phyloP scores from a whole-genome alignment of 352 stramenopile genomes.

The Phytophthora podocarpi region DNA sequence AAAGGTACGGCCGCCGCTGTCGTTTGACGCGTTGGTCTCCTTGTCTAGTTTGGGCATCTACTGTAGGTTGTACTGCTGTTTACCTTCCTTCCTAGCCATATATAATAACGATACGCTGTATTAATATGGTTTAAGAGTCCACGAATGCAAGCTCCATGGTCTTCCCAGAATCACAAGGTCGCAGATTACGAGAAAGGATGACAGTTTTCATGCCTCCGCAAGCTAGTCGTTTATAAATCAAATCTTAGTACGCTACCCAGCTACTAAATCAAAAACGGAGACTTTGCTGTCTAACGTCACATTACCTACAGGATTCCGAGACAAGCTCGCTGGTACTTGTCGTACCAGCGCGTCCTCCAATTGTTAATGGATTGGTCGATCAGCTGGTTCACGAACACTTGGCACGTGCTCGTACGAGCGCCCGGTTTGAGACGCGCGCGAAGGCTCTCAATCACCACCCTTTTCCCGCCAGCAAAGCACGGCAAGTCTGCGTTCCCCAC shows the following conservation, averaged over 20 bases:
- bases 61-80: no score
- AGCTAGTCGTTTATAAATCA: slow-evolving; percentile 37
- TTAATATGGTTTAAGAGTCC: no score
- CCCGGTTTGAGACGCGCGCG: slow-evolving; percentile 77
- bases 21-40: slow-evolving; percentile 16
- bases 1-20: slow-evolving; percentile 27
- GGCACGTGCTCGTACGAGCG: slow-evolving; percentile 79
- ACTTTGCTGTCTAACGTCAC: background rate
- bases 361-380: slow-evolving; percentile 91
- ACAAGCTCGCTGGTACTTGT: slow-evolving; percentile 90
- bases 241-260: slow-evolving; percentile 30
- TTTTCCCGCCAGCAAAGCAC: slow-evolving; percentile 87
- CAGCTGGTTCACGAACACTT: slow-evolving; percentile 85
- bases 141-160: no score
- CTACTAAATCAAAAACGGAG: slow-evolving; percentile 39
- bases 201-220: background rate
- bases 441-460: slow-evolving; percentile 77
- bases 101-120: no score
- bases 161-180: no score
- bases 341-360: slow-evolving; percentile 90
- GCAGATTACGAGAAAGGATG: no score
- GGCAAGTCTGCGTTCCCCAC: slow-evolving; percentile 85
- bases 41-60: no score
- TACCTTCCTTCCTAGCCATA: no score
- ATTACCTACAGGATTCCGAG: slow-evolving; percentile 79